phyloP scores from a whole-genome alignment of 176 grass and related monocot genomes.

The Musa troglodytarum region DNA sequence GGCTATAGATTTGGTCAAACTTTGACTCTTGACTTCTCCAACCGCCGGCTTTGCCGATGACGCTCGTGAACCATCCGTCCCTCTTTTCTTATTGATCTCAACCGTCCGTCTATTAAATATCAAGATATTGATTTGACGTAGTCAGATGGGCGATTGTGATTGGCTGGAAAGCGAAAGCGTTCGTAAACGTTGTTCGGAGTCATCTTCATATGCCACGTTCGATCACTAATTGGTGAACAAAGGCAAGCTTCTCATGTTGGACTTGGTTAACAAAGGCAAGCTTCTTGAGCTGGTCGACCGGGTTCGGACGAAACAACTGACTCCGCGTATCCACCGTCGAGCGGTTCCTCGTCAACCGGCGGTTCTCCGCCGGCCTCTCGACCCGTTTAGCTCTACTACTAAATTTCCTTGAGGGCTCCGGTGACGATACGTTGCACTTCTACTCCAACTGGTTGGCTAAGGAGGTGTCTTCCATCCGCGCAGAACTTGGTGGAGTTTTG shows the following conservation, averaged over 20 bases:
- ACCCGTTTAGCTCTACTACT: background rate
- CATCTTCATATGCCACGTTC: no score
- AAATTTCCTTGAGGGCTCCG: slow-evolving; percentile 8
- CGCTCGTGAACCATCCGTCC: background rate
- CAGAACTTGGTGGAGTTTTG: background rate
- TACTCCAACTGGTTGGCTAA: slow-evolving; percentile 20
- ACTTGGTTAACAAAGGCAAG: slow-evolving; percentile 55
- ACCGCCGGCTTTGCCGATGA: background rate
- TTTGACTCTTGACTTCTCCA: background rate
- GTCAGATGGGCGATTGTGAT: no score
- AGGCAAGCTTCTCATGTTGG: slow-evolving; percentile 55
- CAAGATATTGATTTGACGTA: no score
- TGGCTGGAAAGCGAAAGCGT: no score
- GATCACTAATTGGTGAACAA: slow-evolving; percentile 32
- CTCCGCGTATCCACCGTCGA: slow-evolving; percentile 73
- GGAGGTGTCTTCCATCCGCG: background rate
- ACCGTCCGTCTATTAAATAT: slow-evolving; percentile 41
- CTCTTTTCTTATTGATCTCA: background rate
- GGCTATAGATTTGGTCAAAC: background rate
- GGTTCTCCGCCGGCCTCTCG: slow-evolving; percentile 9
- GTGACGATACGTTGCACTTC: slow-evolving; percentile 18
- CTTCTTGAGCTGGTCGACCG: slow-evolving; percentile 82
- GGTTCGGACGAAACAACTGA: slow-evolving; percentile 62
- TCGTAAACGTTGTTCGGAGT: no score
- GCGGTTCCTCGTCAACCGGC: slow-evolving; percentile 37